Base-by-base conservation (phyloP, 768 basidiomycete species). In the Rhizopogon vinicolor region DNA sequence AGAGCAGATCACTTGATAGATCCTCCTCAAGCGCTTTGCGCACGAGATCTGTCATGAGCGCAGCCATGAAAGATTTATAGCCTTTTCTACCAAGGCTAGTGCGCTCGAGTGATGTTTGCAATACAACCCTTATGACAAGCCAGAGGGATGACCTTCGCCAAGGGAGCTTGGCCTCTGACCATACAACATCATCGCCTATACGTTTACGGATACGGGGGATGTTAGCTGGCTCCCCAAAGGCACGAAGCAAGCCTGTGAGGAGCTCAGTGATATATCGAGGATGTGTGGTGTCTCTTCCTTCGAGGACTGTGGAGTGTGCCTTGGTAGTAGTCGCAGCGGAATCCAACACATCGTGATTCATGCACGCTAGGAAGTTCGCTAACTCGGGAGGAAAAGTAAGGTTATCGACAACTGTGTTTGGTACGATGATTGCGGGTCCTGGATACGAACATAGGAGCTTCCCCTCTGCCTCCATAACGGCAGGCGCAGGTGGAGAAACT, bases 31-130 rank as follows among this genome's bases (percentile, higher is more conserved):
- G 49, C 3, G 66, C 68, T 3, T 61, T 28, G 3, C 61, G 35
- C 2, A 75, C 58, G 3, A 69, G 53, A 19, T 58, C 40, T 5
- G 71, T 59, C 37, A 75, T 60, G 49, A 80, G 64, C 45, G 71
- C 80, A 2, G 75, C 41, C 61, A 81, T 74, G 63, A 83, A 83
- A 2, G 39, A 9, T 52, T 84, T 83, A 66, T 84, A 84, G 22
- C 22, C 60, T 12, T 41, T 42, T 13, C 43, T 5, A 1, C 60
- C 63, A 3, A 51, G 43, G 40, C 52, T n/a, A 19, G 51, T 52
- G 13, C 35, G 52, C 13, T 55, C 55, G 7, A 74, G 41, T 0
- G 74, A 55, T 1, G 69, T 71, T 43, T 76, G 74, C 14, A 76
- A 35, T 1, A 56, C 55, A 2, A 75, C 65, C 35, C 69, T 65